Conservation (phyloP, 345 rosid species). For the Citrus cavaleriei region DNA sequence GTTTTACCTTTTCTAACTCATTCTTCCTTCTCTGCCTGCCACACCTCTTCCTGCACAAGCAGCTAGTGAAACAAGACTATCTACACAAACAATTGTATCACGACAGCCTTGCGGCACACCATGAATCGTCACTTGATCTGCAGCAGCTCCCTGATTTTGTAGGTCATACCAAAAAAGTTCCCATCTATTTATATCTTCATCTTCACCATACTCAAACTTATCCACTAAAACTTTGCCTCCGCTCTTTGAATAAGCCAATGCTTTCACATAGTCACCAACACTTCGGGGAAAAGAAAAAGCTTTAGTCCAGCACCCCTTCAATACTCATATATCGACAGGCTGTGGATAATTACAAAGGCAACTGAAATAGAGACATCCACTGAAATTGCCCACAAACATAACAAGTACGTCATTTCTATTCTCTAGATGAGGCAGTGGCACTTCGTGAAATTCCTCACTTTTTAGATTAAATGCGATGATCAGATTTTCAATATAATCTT, state of each 20-base stretch:
- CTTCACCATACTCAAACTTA: too few relatives aligned
- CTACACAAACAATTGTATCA: neutral
- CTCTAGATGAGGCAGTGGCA: too few relatives aligned
- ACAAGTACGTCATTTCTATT: neutral
- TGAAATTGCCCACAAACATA: neutral
- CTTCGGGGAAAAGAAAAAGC: too few relatives aligned
- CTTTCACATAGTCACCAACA: too few relatives aligned
- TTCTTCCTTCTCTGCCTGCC: neutral
- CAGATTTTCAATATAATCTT: too few relatives aligned
- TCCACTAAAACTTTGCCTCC: neutral
- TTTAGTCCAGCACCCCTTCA: neutral
- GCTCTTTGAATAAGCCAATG: neutral
- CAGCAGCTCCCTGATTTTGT: neutral
- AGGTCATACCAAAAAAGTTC: neutral
- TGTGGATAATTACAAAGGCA: neutral
- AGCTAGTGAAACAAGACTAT: too few relatives aligned
- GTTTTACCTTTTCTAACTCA: neutral
- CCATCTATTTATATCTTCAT: neutral
- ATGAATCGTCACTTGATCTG: neutral
- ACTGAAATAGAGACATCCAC: neutral
- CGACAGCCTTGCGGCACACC: neutral
- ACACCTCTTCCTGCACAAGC: neutral
- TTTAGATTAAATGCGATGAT: too few relatives aligned
- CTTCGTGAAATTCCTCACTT: too few relatives aligned
- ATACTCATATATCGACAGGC: neutral